Conservation (phyloP, 148 eudicot species). For the Nepenthes gracilis region DNA sequence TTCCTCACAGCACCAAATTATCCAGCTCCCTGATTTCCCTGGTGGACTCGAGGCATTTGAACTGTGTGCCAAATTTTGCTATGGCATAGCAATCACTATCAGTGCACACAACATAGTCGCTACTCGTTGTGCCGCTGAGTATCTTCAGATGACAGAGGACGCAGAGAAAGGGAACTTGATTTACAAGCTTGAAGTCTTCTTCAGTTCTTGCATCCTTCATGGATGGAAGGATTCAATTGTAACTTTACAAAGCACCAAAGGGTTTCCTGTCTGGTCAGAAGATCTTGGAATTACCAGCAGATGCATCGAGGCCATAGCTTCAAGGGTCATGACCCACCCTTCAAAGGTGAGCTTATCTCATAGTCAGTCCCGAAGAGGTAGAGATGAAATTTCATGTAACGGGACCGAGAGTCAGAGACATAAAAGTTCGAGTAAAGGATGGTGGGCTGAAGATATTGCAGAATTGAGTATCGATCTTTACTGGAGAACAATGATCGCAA, state of each 20-base stretch:
- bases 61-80: slow-evolving; percentile 87
- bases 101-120: slow-evolving; percentile 79
- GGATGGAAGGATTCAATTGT: slow-evolving; percentile 85
- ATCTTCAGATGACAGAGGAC: slow-evolving; percentile 84
- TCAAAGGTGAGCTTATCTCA: slow-evolving; percentile 32
- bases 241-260: slow-evolving; percentile 51
- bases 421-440: slow-evolving; percentile 30
- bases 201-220: slow-evolving; percentile 67
- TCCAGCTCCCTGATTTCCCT: slow-evolving; percentile 84
- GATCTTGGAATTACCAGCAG: slow-evolving; percentile 58
- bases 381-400: slow-evolving; percentile 34
- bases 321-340: slow-evolving; percentile 42
- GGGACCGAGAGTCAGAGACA: slow-evolving; percentile 21
- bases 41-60: slow-evolving; percentile 80
- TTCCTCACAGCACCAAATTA: slow-evolving; percentile 41
- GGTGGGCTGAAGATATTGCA: slow-evolving; percentile 87
- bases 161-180: slow-evolving; percentile 79
- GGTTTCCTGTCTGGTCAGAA: slow-evolving; percentile 53
- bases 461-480: slow-evolving; percentile 64
- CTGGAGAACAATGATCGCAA: slow-evolving; percentile 66
- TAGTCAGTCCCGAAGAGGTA: slow-evolving; percentile 28
- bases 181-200: slow-evolving; percentile 68
- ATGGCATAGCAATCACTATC: slow-evolving; percentile 78
- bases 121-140: slow-evolving; percentile 66
- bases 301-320: slow-evolving; percentile 66